Evolutionary conservation across 2,329 filamentous ascomycete species (phyloP).

Genomic region (Neonectria neomacrospora): DNA sequence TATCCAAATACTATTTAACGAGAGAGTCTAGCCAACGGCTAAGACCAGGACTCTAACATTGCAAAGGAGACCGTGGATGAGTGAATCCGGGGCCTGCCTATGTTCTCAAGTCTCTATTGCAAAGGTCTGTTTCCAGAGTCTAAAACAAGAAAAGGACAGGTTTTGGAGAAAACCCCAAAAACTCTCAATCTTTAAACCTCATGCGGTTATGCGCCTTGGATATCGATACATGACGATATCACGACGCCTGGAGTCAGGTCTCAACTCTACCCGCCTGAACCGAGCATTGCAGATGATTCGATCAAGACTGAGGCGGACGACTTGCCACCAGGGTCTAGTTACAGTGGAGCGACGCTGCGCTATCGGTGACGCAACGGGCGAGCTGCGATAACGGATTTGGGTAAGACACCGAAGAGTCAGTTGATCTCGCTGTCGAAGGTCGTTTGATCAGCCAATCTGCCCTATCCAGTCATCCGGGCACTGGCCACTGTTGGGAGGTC

Average conservation of each 20-base stretch:
- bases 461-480: constrained; percentile 14
- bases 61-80: not conserved
- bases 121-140: not conserved
- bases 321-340: constrained; percentile 6
- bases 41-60: not conserved
- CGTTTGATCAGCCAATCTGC: constrained; percentile 19
- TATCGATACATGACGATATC: not conserved
- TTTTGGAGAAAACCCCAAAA: not conserved
- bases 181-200: not conserved
- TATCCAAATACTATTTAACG: not conserved
- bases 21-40: not conserved
- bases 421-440: constrained; percentile 20
- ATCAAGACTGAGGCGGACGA: not conserved
- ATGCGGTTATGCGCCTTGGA: not conserved
- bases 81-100: not conserved
- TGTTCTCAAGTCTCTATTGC: not conserved
- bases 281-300: not conserved
- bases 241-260: not conserved
- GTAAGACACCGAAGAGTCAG: constrained; percentile 22
- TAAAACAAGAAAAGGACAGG: not conserved
- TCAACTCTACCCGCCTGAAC: not conserved
- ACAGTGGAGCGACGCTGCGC: constrained; percentile 4
- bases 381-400: constrained; percentile 18
- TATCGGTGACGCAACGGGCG: constrained; percentile 27
- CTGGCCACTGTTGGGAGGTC: constrained; percentile 6